Base-by-base conservation (phyloP, 2,329 filamentous ascomycete species). In the Madurella fahalii region DNA sequence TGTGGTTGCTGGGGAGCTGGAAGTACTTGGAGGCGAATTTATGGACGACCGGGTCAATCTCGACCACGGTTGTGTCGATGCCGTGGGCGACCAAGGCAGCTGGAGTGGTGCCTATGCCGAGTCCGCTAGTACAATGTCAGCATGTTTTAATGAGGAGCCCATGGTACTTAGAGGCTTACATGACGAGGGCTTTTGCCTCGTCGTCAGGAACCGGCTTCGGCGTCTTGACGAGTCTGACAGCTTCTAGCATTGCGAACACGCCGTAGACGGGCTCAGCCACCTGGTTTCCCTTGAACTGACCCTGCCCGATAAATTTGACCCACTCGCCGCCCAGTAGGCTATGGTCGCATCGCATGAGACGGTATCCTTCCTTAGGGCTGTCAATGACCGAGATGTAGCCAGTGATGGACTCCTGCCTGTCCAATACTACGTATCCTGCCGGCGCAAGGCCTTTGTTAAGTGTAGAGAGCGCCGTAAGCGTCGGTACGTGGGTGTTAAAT, bases 161-260 rank as follows among this genome's bases (percentile, higher is more conserved):
- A 42, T 13, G 15, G 25, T 37, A 8, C 25, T 7, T 39, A 43
- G 13, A 46, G 34, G 18, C 85, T 79, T 76, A 91, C 87, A 99
- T 88, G 50, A 95, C 88, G 4, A 97, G 78, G 1, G 93, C 93
- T 47, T 82, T 88, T 44, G 89, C 88, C 56, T 89, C 74, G n/a
- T 72, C 72, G 62, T 92, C 88, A 2, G 72, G 73, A 49, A 76
- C 71, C 13, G 71, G 72, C 31, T 78, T 74, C 4, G 77, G 71
- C 1, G 76, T 76, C 62, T 94, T 78, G 20, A 96, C 78, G 32
- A 99, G 79, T 18, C 94, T 83, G 7, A 97, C 87, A 3, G 93
- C 90, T 70, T 99, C 94, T 1, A 99, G 82, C 80, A 96, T 95
- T 25, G 90, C 86, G 69, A 99, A 99, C n/a, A 97, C 87, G 9